Conservation (phyloP, 805 yeast genomes). For the Spathaspora boniae region DNA sequence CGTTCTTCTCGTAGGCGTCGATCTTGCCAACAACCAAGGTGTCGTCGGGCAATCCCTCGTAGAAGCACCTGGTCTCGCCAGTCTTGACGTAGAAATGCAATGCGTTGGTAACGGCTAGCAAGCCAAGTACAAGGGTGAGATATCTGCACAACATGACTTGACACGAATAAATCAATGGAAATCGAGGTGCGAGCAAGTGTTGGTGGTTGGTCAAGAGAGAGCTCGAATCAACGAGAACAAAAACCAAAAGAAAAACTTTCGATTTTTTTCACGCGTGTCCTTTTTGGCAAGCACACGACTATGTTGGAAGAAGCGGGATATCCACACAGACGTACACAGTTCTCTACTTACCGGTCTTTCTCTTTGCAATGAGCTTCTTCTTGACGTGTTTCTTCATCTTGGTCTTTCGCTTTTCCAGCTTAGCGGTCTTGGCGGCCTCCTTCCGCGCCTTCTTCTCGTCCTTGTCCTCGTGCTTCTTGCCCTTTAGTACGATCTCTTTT, state of each 20-base stretch:
- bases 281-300: background rate
- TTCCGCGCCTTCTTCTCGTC: slow-evolving; percentile 48
- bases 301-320: background rate
- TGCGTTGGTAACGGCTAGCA: slow-evolving; percentile 32
- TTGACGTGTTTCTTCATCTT: slow-evolving; percentile 38
- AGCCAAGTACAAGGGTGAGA: background rate
- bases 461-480: slow-evolving; percentile 62
- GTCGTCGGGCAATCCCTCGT: slow-evolving; percentile 71
- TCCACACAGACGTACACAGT: background rate
- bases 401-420: slow-evolving; percentile 31
- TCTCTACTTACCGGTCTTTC: slow-evolving; percentile 37
- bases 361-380: slow-evolving; percentile 55
- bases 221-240: background rate
- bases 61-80: slow-evolving; percentile 78
- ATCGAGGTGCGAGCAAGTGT: background rate
- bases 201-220: background rate
- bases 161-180: no score
- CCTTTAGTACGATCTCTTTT: slow-evolving; percentile 51
- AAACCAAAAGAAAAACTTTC: background rate
- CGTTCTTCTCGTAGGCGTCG: slow-evolving; percentile 62
- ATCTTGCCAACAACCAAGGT: slow-evolving; percentile 78
- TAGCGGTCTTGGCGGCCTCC: slow-evolving; percentile 29
- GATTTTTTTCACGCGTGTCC: background rate
- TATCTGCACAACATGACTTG: background rate
- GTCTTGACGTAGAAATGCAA: slow-evolving; percentile 79